Base-by-base conservation (phyloP, 2,329 filamentous ascomycete species). In the Fusarium oxysporum region DNA sequence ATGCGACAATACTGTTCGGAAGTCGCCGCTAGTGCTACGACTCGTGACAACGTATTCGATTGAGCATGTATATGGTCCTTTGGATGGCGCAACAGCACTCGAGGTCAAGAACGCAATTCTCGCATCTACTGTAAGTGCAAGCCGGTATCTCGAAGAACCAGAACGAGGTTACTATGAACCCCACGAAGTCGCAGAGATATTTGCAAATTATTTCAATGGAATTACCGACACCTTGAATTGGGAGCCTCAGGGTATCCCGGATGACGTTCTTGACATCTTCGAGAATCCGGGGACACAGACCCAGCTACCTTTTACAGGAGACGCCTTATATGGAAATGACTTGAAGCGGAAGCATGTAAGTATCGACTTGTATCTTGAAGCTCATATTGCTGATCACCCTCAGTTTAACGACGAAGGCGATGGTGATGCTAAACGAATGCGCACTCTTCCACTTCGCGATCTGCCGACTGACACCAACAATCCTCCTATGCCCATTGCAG, bases 41-140 rank as follows among this genome's bases (percentile, higher is more conserved):
- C 82, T 90, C 9, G 85, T 87, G 9, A 86, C 83, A 10, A 85
- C 83, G 5, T 84, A 86, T 70, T 87, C 88, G 3, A 84, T 90
- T 41, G 88, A 91, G 76, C 89, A 91, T 65, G 83, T 90, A 63
- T 79, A 86, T 54, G 81, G 84, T 21, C 79, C 89, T 32, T 81
- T 82, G 4, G 70, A 74, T 11, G 73, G 79, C 9, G 65, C 81
- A 21, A 78, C 81, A 4, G 69, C 77, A 1, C 62, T 88, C 10
- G 86, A 89, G 71, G 83, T 85, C 21, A 87, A 85, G 65, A 87
- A 84, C 57, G 82, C 83, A 5, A 79, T 86, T 3, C 72, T 86
- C 32, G 83, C 76, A 60, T 82, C 70, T 13, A 81, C 84, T 19
- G 81, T 82, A 5, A 76, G 78, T 43, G 79, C 83, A 7, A 77